Evolutionary conservation across 345 rosid species (phyloP), one percentile per base, ranked within the genome.

Genomic region (Raphanus sativus): DNA sequence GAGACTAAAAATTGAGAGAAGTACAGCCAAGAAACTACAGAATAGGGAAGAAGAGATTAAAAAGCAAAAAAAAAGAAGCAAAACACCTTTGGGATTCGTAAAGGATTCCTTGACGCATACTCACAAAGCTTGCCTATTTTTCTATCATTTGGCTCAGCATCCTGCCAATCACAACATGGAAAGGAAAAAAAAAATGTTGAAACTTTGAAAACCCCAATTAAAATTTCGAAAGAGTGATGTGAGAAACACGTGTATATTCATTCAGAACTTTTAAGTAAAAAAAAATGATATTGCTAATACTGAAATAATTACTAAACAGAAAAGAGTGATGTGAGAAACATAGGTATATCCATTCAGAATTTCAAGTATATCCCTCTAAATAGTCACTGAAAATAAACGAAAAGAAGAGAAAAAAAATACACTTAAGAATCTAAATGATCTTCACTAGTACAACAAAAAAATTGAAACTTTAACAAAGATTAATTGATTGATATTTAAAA

Each of bases 71-170:
- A 32, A 58, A 75, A 15, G 76, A 75, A 15, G 76, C 55, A 68
- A 12, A 38, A 40, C 48, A 88, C 98, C 97, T 92, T 86, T 2
- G 98, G 98, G 65, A 94, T 90, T 75, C 97, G 86, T 79, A 94
- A 78, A 13, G 98, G 97, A 63, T 94, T 94, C 86, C 85, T 89
- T 28, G 88, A 88, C 32, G 87, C 97, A 87, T 94, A 94, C 58
- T 94, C 97, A 78, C 98, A 94, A 75, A 94, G 93, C 86, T 88
- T 94, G 76, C 91, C 91, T 21, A 90, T 90, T 78, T 89, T 90
- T 73, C 98, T 87, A 71, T 94, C 97, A 81, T 90, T 92, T 13
- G 93, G 90, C 77, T 87, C 89, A 45, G 86, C 89, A 52, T 84
- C 95, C 98, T 94, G 86, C 78, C 65, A 78, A 72, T 34, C 33